Evolutionary conservation across 495 filamentous ascomycete genomes (phyloP).

Genomic region (Annulohypoxylon stygium): DNA sequence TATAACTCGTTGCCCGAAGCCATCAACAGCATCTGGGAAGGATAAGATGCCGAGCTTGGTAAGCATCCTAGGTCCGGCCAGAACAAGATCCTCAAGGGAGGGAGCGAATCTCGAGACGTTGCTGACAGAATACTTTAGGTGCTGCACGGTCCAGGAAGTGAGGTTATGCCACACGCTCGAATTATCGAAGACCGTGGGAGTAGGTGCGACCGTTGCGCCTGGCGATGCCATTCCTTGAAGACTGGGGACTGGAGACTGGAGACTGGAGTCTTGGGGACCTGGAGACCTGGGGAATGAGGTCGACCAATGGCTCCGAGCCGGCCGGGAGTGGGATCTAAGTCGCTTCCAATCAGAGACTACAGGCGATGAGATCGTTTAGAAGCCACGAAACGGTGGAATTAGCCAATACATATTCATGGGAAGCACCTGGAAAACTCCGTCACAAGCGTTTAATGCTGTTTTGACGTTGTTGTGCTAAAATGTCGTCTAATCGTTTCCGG

Average conservation of each 20-base stretch:
- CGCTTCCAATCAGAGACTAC: constrained; percentile 39
- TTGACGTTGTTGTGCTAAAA: constrained; percentile 8
- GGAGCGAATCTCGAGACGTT: constrained; percentile 61
- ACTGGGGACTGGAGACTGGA: not conserved
- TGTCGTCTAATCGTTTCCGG: not conserved
- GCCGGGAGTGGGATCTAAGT: constrained; percentile 31
- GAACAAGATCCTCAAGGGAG: constrained; percentile 67
- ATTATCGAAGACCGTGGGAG: constrained; percentile 52
- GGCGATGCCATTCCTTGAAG: constrained; percentile 47
- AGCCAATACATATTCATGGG: constrained; percentile 34
- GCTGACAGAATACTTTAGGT: constrained; percentile 56
- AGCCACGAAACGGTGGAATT: constrained; percentile 32
- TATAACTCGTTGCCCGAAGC: constrained; percentile 70
- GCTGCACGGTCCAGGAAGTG: constrained; percentile 60
- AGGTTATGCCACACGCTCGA: constrained; percentile 62
- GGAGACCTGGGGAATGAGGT: constrained; percentile 1
- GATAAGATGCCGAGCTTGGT: constrained; percentile 71
- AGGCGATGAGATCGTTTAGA: constrained; percentile 25
- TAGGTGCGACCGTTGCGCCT: constrained; percentile 44
- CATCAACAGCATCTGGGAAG: constrained; percentile 73
- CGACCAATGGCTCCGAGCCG: constrained; percentile 37
- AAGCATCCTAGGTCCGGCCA: constrained; percentile 72
- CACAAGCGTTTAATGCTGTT: not conserved
- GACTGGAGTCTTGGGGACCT: not conserved
- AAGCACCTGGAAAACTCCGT: constrained; percentile 16